Evolutionary conservation across 78 protist genomes (phyloP), one percentile per base, ranked within the genome.

Genomic region (Neovahlkampfia damariscottae): DNA sequence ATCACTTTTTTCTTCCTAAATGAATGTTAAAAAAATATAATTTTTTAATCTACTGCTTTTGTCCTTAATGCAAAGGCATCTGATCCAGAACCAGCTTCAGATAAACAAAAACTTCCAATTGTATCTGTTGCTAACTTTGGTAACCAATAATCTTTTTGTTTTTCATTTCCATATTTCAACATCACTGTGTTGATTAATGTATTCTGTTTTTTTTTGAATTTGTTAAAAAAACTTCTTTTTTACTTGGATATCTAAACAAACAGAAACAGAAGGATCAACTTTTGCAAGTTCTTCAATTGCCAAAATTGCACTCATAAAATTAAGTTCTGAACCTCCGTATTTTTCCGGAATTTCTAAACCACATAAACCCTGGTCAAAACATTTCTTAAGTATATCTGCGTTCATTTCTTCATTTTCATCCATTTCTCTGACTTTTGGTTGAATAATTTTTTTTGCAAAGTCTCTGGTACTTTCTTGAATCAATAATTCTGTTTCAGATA

Each of bases 21-120:
- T 72, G 7, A n/a, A n/a, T n/a, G n/a, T n/a, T n/a, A 50, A 19
- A 19, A 19, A 19, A 50, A 19, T 50, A 50, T 19, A 50, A 19
- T 50, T 41, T 2, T 0, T n/a, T n/a, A n/a, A n/a, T n/a, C n/a
- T n/a, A n/a, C n/a, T 0, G 95, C 97, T 2, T 80, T 77, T 5
- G 95, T 91, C 75, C 80, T 81, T 9, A 91, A 77, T 3, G 97
- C 92, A 36, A 91, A 91, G 3, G 97, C 97, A 70, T 94, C 97
- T 2, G 81, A 40, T 0, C 97, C 97, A 70, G 84, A 70, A 8
- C 90, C 83, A 1, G 87, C 37, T 76, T 94, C 97, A 10, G 90
- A 78, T 32, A 94, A 82, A 70, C 93, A 91, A 84, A 94, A 94
- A 74, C 89, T 82, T 29, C 94, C 97, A 3, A 91, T 72, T 31